Evolutionary conservation across 2,329 filamentous ascomycete species (phyloP), one percentile per base, ranked within the genome.

Genomic region (Arthroderma uncinatum): DNA sequence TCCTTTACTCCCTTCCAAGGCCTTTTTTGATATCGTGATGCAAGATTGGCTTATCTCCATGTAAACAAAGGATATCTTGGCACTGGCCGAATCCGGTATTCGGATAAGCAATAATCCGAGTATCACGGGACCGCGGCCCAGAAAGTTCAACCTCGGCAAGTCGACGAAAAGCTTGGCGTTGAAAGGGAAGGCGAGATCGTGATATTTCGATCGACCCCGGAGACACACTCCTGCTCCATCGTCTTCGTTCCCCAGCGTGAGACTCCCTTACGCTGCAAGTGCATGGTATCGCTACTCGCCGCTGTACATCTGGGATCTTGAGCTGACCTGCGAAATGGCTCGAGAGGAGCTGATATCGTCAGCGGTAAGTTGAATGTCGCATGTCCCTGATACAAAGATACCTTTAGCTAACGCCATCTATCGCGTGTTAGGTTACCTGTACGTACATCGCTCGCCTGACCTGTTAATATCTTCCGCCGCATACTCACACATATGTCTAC

Each of bases 271-370:
- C 7, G 8, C 9, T 10, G 9, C 14, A n/a, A 16, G 5, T 30
- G 12, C 12, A 50, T 50, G 25, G 14, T 50, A 16, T 2, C 8
- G 5, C n/a, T 33, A 30, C 7, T 25, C 28, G 28, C 28, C 8
- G 28, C 25, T 33, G 47, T 16, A 47, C 25, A 42, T n/a, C 19
- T 16, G 33, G 7, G 47, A 33, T 34, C 12, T 19, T 9, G 47
- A 50, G 25, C 47, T 33, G 34, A 8, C 16, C 25, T 7, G 47
- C 47, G 92, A 84, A 79, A 85, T 91, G 78, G 89, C 95, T 77
- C 89, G 93, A 70, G 92, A 97, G 82, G 92, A 97, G 71, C 78
- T 96, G 62, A 83, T 95, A 67, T 79, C 83, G 64, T 95, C 90
- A 69, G 91, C 89, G 69, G 85, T 86, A 79, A 69, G 78, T 75